Conservation (phyloP, 345 rosid genomes). For the Cardamine chenopodiifolia region DNA sequence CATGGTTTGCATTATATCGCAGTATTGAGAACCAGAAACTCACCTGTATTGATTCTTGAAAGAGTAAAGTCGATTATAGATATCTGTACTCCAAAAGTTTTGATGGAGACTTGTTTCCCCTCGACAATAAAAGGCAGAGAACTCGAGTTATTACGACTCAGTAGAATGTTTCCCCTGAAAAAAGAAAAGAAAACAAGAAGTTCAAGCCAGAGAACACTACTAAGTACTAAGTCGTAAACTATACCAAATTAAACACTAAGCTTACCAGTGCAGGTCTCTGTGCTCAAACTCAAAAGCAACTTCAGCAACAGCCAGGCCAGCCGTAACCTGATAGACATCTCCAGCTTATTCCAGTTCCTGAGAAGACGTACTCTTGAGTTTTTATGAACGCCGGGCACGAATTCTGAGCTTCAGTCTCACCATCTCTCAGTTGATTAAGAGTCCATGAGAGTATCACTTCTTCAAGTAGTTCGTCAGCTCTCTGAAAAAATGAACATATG, state of each 20-base stretch:
- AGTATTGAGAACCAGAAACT: constrained; percentile 17
- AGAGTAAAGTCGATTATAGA: constrained; percentile 93
- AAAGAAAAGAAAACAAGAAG: constrained; percentile 10
- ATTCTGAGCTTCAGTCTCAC: constrained; percentile 47
- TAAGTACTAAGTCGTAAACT: constrained; percentile 24
- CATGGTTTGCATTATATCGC: constrained; percentile 7
- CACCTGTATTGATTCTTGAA: constrained; percentile 89
- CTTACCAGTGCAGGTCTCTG: constrained; percentile 89
- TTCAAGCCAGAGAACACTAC: constrained; percentile 22
- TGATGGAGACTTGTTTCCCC: constrained; percentile 57
- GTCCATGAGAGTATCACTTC: constrained; percentile 85
- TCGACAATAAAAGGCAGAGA: constrained; percentile 57
- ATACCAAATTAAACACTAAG: constrained; percentile 19
- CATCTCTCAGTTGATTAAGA: constrained; percentile 64
- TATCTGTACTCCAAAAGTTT: constrained; percentile 62
- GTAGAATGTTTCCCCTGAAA: constrained; percentile 87
- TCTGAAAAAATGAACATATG: constrained; percentile 54
- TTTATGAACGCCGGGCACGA: constrained; percentile 68
- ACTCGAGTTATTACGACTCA: constrained; percentile 63
- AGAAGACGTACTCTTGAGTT: constrained; percentile 73
- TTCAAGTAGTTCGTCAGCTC: constrained; percentile 91
- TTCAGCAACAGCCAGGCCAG: constrained; percentile 92
- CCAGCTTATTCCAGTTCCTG: constrained; percentile 15
- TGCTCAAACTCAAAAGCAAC: constrained; percentile 94
- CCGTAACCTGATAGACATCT: constrained; percentile 62